phyloP scores from a whole-genome alignment of 1,284 basidiomycete species.

The Apiotrichum siamense region DNA sequence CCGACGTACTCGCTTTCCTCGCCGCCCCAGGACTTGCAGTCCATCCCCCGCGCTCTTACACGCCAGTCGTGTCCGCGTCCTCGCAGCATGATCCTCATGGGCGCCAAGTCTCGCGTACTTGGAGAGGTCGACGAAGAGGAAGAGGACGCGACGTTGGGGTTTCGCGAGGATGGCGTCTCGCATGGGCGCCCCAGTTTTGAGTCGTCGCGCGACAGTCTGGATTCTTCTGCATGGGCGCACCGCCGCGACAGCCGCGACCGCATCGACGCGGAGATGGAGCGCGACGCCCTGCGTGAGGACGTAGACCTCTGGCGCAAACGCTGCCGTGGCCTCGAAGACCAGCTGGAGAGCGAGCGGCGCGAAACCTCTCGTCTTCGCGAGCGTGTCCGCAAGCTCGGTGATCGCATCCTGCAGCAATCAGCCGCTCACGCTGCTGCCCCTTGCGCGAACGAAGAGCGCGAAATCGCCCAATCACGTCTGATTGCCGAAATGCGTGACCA shows the following conservation, averaged over 20 bases:
- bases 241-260: conserved; percentile 17
- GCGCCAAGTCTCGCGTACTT: conserved; percentile 26
- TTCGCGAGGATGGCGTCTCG: conserved; percentile 6
- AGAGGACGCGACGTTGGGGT: conserved; percentile 18
- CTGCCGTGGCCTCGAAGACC: conserved; percentile 33
- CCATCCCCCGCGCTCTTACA: conserved; percentile 2
- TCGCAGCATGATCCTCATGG: conserved; percentile 20
- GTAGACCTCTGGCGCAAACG: conserved; percentile 38
- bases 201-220: conserved; percentile 17
- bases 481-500: conserved; percentile 37
- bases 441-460: conserved; percentile 6
- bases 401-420: conserved; percentile 29
- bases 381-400: conserved; percentile 36
- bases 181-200: conserved; percentile 13
- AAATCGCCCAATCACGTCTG: conserved; percentile 21
- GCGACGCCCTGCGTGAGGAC: conserved; percentile 39
- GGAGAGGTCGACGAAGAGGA: conserved; percentile 37
- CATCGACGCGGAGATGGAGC: conserved; percentile 41
- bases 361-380: conserved; percentile 30
- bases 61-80: conserved; percentile 36
- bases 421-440: conserved; percentile 9
- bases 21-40: conserved; percentile 18
- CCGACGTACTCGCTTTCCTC: conserved; percentile 7
- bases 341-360: conserved; percentile 32
- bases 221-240: conserved; percentile 1